phyloP scores from a whole-genome alignment of 1,284 basidiomycete species.

The Heterobasidion irregulare region DNA sequence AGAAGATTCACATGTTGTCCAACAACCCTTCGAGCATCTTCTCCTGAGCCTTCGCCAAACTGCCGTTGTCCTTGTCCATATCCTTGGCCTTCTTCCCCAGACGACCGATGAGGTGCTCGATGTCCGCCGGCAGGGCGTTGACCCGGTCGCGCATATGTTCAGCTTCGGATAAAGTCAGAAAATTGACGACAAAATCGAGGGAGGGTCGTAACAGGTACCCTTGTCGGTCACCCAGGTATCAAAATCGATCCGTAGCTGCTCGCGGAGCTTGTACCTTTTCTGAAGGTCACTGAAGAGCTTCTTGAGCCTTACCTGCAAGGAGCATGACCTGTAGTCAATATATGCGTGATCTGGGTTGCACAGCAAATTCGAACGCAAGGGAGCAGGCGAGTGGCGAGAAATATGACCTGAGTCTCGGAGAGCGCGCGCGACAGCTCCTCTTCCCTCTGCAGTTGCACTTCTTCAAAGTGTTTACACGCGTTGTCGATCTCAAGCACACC shows the following conservation, averaged over 20 bases:
- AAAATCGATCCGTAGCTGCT: constrained; percentile 4
- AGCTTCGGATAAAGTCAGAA: neutral
- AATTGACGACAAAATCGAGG: neutral
- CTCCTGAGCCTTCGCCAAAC: neutral
- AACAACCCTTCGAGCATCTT: neutral
- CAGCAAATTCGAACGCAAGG: neutral
- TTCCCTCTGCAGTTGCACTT: neutral
- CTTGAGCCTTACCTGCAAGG: constrained; percentile 1
- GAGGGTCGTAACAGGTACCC: neutral
- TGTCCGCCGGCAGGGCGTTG: constrained; percentile 6
- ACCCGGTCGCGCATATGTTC: constrained; percentile 9
- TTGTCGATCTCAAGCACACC: neutral
- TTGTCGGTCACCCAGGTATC: constrained; percentile 8
- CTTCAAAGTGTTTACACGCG: constrained; percentile 1
- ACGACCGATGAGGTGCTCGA: constrained; percentile 4
- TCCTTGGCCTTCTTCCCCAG: constrained; percentile 7
- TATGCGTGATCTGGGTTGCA: neutral
- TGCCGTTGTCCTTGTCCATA: constrained; percentile 1
- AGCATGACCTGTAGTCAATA: neutral
- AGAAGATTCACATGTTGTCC: neutral
- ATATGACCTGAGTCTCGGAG: neutral
- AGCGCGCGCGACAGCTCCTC: neutral
- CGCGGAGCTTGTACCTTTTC: constrained; percentile 2
- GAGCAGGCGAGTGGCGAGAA: neutral
- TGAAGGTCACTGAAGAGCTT: constrained; percentile 5